Base-by-base conservation (phyloP, 2,329 filamentous ascomycete genomes). In the Elsinoe ampelina region DNA sequence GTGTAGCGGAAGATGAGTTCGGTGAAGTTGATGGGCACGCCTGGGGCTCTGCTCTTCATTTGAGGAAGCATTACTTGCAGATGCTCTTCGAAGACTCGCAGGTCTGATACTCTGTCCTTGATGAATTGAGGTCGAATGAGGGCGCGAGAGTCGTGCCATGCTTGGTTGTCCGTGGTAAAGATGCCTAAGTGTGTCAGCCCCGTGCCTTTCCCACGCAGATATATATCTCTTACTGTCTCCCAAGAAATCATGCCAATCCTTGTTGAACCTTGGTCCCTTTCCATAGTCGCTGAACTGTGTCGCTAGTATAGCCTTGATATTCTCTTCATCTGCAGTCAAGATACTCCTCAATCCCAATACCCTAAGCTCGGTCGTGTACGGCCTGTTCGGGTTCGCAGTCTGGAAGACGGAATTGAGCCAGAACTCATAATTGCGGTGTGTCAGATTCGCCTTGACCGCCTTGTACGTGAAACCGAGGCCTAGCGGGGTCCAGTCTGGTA, bases 281-380 rank as follows among this genome's bases (percentile, higher is more conserved):
- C 90, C 91, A 67, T 84, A 96, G 66, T 95, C 87, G 39, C 73
- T 72, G 66, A 96, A 96, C 66, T 95, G 89, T 1, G 85, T 86
- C 0, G 90, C 87, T n/a, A 96, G 76, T 19, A 96, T 79, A 5
- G 91, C 88, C 70, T 95, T 95, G 74, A 95, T 86, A 67, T 95
- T 95, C 65, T 95, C 89, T 0, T 87, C 86, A 63, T 95, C 89
- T 4, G 81, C 80, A 0, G 91, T 95, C 65, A 93, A 78, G 58
- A 95, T 69, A 19, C 85, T 70, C n/a, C 87, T 81, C 48, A 73
- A 68, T 48, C 79, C 77, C 1, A 81, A 64, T 5, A 82, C 63
- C 1, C 75, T 75, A 10, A 73, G 68, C 70, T 92, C 87, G 38
- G 78, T 72, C 0, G 87, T 91, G 63, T 76, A 83, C 32, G 71